These are phyloP conservation scores for Raffaelea arxii DNA, from an alignment of 2,329 filamentous ascomycete species.

Conservation along the genomic window DNA sequence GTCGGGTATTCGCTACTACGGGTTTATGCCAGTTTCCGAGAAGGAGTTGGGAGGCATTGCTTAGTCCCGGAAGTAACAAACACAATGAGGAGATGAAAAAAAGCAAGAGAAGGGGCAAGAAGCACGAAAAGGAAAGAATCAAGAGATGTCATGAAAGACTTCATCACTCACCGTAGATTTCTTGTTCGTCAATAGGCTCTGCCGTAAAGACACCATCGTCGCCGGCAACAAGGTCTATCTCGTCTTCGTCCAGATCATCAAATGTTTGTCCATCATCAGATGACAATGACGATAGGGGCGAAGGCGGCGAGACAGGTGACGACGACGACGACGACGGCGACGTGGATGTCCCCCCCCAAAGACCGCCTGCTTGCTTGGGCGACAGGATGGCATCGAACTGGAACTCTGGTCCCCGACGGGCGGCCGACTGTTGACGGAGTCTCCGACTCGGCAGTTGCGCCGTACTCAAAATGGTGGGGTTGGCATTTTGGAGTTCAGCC, in stretches of 20 bases:
- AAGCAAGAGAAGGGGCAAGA: neutral
- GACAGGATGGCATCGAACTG: conserved; percentile 38
- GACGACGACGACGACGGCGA: too few species aligned
- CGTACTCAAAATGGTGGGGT: conserved; percentile 83
- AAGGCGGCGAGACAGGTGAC: conserved; percentile 6
- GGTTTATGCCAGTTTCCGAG: neutral
- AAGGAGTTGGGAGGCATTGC: neutral
- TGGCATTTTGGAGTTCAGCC: conserved; percentile 61
- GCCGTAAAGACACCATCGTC: conserved; percentile 50
- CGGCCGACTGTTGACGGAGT: conserved; percentile 36
- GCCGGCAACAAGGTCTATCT: conserved; percentile 15
- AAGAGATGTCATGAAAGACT: too few species aligned
- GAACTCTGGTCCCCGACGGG: conserved; percentile 37
- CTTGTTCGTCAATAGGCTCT: conserved; percentile 91
- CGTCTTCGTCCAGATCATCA: conserved; percentile 14
- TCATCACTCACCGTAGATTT: conserved; percentile 84
- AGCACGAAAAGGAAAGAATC: neutral
- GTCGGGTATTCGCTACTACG: too few species aligned
- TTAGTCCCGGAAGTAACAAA: neutral
- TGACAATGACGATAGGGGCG: conserved; percentile 25
- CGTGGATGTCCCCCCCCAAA: conserved; percentile 16
- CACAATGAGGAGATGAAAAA: neutral
- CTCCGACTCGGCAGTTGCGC: conserved; percentile 80
- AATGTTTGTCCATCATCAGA: conserved; percentile 17
- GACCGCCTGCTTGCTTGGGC: conserved; percentile 28